Evolutionary conservation across 106 monocot genomes (phyloP).

Genomic region (Phalaenopsis equestris): DNA sequence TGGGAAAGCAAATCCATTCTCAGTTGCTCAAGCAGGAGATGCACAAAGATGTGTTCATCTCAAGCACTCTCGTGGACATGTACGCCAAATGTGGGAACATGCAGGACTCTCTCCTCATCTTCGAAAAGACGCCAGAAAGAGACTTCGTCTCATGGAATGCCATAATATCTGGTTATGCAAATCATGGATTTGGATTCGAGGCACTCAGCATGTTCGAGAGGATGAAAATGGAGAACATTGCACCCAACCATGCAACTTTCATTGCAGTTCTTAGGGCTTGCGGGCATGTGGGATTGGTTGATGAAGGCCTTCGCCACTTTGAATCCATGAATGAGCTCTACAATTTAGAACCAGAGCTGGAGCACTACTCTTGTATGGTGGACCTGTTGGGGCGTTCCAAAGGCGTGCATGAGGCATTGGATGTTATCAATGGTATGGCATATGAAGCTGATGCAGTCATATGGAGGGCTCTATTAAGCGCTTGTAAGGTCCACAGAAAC

Average conservation of each 20-base stretch:
- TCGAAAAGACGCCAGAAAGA: constrained; percentile 46
- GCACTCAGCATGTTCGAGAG: constrained; percentile 59
- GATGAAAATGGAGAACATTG: constrained; percentile 55
- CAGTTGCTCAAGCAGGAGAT: constrained; percentile 62
- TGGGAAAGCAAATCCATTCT: constrained; percentile 83
- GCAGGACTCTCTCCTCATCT: constrained; percentile 53
- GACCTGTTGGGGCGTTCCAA: constrained; percentile 61
- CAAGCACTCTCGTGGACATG: constrained; percentile 92
- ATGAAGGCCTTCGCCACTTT: constrained; percentile 56
- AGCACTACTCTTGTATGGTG: constrained; percentile 94
- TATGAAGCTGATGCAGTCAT: constrained; percentile 68
- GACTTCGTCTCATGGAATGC: constrained; percentile 89
- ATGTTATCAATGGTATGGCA: constrained; percentile 61
- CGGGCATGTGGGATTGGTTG: constrained; percentile 57
- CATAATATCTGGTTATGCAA: constrained; percentile 73
- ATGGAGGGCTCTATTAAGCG: constrained; percentile 77
- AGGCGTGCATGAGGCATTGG: constrained; percentile 44
- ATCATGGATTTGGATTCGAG: constrained; percentile 59
- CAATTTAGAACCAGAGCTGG: constrained; percentile 66
- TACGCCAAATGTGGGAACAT: constrained; percentile 87
- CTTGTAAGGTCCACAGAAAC: constrained; percentile 51
- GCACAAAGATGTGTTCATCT: constrained; percentile 56
- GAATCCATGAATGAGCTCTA: constrained; percentile 45
- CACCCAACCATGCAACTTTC: constrained; percentile 79
- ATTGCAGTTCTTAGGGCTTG: constrained; percentile 79